These are phyloP conservation scores for Auriculariales sp. DNA, from an alignment of 768 basidiomycete species.

Conservation along the genomic window DNA sequence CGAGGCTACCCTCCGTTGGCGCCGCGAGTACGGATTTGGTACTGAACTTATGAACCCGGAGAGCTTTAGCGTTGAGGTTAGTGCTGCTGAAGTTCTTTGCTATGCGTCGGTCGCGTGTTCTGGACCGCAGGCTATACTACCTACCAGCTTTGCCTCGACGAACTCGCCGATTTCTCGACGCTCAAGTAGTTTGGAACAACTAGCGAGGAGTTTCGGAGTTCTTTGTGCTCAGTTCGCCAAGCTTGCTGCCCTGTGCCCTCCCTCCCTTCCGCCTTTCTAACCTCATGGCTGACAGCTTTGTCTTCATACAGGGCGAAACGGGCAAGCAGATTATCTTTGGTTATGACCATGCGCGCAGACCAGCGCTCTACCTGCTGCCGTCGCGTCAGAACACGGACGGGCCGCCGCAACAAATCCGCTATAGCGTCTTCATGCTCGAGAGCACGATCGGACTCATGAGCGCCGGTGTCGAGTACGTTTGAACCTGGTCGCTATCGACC, in stretches of 20 bases:
- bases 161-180: too few species aligned
- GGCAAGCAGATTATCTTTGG: conserved; percentile 75
- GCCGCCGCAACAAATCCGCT: conserved; percentile 51
- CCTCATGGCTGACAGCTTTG: not conserved
- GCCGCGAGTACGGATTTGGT: conserved; percentile 64
- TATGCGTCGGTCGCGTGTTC: too few species aligned
- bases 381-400: conserved; percentile 69
- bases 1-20: conserved; percentile 64
- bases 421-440: conserved; percentile 59
- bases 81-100: too few species aligned
- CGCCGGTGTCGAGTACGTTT: conserved; percentile 63
- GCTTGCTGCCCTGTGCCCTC: too few species aligned
- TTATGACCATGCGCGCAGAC: conserved; percentile 50
- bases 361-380: conserved; percentile 53
- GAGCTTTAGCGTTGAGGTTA: conserved; percentile 61
- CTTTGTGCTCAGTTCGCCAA: too few species aligned
- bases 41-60: conserved; percentile 37
- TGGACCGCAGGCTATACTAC: too few species aligned
- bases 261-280: not conserved
- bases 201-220: too few species aligned
- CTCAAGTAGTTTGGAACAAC: too few species aligned
- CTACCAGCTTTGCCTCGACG: too few species aligned
- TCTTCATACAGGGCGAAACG: conserved; percentile 43
- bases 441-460: conserved; percentile 62
- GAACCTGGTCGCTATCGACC: not conserved